Conservation (phyloP, 345 rosid genomes). For the Syzygium grande region DNA sequence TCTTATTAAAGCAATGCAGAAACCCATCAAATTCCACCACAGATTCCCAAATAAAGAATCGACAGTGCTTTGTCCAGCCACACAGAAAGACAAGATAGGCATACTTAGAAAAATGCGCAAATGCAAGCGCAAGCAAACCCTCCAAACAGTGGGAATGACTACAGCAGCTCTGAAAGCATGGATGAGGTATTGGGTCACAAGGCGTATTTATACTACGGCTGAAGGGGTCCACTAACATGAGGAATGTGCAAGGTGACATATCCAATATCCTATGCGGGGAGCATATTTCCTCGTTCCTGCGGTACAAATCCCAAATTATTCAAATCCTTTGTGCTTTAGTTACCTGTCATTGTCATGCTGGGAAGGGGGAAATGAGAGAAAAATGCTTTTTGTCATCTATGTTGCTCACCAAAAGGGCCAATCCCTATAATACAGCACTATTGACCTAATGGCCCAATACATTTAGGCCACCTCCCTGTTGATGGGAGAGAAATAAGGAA, state of each 20-base stretch:
- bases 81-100: neutral
- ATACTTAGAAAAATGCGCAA: neutral
- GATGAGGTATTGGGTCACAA: neutral
- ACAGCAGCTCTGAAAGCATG: slow-evolving; percentile 9
- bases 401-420: neutral
- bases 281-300: slow-evolving; percentile 17
- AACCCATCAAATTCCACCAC: slow-evolving; percentile 14
- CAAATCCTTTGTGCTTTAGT: neutral
- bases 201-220: slow-evolving; percentile 18
- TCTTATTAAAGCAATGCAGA: slow-evolving; percentile 19
- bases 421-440: neutral
- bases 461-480: neutral
- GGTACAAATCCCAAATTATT: neutral
- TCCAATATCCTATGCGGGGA: slow-evolving; percentile 25
- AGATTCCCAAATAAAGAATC: neutral
- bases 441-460: neutral
- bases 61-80: neutral
- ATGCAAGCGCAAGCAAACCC: neutral
- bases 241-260: neutral
- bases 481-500: neutral
- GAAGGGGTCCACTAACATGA: neutral
- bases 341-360: neutral
- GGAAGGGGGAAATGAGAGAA: neutral
- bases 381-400: neutral
- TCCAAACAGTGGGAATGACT: neutral